Evolutionary conservation across 306 rosid species (phyloP), one percentile per base, ranked within the genome.

Genomic region (Dryas drummondii): DNA sequence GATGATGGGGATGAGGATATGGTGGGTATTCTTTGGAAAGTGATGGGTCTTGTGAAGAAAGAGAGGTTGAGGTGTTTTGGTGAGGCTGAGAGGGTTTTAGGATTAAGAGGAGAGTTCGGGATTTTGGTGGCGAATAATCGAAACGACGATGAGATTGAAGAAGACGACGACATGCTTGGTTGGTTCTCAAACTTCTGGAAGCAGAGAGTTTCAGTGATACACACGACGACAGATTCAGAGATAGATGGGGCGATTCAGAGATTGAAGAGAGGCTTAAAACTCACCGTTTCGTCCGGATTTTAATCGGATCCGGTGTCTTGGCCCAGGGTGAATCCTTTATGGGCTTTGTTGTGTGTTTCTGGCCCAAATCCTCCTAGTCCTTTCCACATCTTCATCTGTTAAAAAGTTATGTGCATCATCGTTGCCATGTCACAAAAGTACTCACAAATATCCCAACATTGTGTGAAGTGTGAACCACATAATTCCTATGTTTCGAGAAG

Each of bases 1-100:
- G 40, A 5, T 3, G 48, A 10, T 9, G 54, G 40, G 40, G 74
- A 51, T 13, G 82, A 47, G 15, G 66, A 58, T 66, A 54, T 74
- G 46, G 86, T 84, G 78, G 88, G 81, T 46, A 94, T 68, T 57
- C 79, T 76, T 74, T 94, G 80, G 86, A 91, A 91, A 68, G 94
- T 64, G 77, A 91, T 87, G 73, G 88, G 75, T 71, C 82, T 3
- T 3, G 0, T 83, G 68, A 78, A 85, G 70, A 86, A 84, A 49
- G 67, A 17, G 17, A 81, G 61, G 63, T 66, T 52, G 19, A 46
- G 57, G 37, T 64, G 81, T 9, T 71, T 72, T 1, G 81, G 13
- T 11, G 82, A 72, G 57, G 41, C 4, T 6, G 57, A 63, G 75
- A 15, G 12, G 6, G 77, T 16, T 77, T 32, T 79, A 16, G 76